These are phyloP conservation scores for Colletotrichum somersetense DNA, from an alignment of 2,329 filamentous ascomycete species.

Conservation along the genomic window DNA sequence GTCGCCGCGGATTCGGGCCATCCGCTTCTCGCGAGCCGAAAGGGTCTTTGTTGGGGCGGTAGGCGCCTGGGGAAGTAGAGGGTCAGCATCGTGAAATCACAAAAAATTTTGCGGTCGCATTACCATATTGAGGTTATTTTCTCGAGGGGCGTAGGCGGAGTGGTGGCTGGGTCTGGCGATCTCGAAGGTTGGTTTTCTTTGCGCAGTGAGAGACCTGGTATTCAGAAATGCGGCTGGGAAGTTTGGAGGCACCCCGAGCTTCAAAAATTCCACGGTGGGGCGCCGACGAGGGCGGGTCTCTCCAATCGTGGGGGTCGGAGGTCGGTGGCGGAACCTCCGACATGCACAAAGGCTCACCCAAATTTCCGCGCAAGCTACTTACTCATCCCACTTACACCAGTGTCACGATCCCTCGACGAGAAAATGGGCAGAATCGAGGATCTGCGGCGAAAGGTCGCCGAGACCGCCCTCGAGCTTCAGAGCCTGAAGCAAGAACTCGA, in stretches of 20 bases:
- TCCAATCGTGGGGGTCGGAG: conserved; percentile 27
- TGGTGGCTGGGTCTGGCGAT: neutral
- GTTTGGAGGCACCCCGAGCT: conserved; percentile 19
- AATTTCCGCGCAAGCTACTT: neutral
- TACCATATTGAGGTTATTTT: conserved; percentile 19
- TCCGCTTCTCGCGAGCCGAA: conserved; percentile 68
- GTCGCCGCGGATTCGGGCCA: conserved; percentile 62
- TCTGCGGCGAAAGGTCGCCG: conserved; percentile 62
- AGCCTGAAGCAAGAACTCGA: conserved; percentile 60
- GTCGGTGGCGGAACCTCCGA: conserved; percentile 34
- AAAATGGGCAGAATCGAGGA: conserved; percentile 56
- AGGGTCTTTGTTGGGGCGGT: conserved; percentile 64
- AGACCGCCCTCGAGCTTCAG: conserved; percentile 62
- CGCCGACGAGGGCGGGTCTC: neutral
- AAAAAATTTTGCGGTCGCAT: accelerated
- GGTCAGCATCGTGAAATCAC: conserved; percentile 1
- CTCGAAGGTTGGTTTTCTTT: neutral
- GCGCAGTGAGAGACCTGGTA: neutral
- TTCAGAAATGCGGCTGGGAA: neutral
- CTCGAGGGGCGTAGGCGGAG: neutral
- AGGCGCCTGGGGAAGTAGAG: conserved; percentile 39
- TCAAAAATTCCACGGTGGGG: conserved; percentile 39
- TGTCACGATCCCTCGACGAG: neutral
- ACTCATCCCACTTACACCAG: conserved; percentile 15
- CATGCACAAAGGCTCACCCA: neutral